phyloP scores from a whole-genome alignment of 192 early-diverging fungal genomes.

The Globomyces pollinis-pini region DNA sequence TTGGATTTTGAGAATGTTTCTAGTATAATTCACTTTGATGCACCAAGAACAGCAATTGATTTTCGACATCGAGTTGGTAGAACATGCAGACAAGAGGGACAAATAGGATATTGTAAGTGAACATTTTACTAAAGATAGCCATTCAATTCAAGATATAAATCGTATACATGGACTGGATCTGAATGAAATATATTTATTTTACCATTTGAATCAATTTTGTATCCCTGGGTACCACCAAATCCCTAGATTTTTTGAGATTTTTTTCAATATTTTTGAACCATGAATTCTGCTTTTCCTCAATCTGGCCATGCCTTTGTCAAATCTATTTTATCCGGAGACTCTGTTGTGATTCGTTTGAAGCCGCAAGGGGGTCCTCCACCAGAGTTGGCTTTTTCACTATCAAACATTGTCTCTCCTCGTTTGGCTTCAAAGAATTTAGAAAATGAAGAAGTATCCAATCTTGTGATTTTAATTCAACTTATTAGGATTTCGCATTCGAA shows the following conservation, averaged over 20 bases:
- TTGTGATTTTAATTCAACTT: neutral
- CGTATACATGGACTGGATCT: too few species aligned
- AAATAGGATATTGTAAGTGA: constrained; percentile 1
- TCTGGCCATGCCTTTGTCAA: constrained; percentile 70
- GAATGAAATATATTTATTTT: too few species aligned
- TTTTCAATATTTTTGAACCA: too few species aligned
- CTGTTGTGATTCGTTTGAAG: constrained; percentile 77
- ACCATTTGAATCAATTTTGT: too few species aligned
- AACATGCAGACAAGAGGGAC: constrained; percentile 28
- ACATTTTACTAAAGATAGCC: too few species aligned
- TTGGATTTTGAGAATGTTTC: constrained; percentile 72
- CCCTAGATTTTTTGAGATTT: too few species aligned
- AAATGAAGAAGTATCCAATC: constrained; percentile 69
- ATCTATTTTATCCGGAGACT: constrained; percentile 85
- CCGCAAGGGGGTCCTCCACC: constrained; percentile 75
- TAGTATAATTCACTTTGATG: constrained; percentile 81
- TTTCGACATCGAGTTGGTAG: constrained; percentile 92
- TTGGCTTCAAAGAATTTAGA: constrained; percentile 66
- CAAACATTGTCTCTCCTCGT: constrained; percentile 75
- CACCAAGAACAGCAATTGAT: constrained; percentile 69
- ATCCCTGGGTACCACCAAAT: too few species aligned
- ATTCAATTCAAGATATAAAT: too few species aligned
- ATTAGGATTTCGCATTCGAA: constrained; percentile 70
- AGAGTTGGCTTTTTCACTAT: constrained; percentile 75
- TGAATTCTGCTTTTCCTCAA: constrained; percentile 21